Conservation (phyloP, 1,284 basidiomycete species). For the Neonothopanus nambi region DNA sequence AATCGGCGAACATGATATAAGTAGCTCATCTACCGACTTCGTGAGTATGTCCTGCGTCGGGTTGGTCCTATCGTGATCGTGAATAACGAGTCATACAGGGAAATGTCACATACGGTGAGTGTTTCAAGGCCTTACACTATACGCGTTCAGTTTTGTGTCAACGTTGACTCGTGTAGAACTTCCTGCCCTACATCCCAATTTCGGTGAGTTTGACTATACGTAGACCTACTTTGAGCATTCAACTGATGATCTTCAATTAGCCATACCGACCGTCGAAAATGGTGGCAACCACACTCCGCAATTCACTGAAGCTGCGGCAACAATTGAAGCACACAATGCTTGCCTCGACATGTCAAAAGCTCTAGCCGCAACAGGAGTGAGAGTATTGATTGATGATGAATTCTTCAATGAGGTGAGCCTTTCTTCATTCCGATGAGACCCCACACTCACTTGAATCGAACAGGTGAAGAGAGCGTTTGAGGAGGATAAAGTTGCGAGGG, state of each 20-base stretch:
- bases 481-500: conserved; percentile 26
- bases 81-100: conserved; percentile 51
- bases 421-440: background rate
- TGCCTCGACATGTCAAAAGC: conserved; percentile 59
- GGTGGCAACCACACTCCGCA: conserved; percentile 67
- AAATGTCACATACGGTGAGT: conserved; percentile 59
- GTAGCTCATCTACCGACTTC: conserved; percentile 71
- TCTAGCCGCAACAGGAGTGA: conserved; percentile 57
- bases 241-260: conserved; percentile 22
- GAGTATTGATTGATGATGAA: conserved; percentile 53
- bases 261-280: conserved; percentile 54
- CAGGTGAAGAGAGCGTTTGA: conserved; percentile 29
- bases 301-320: conserved; percentile 57
- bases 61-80: background rate
- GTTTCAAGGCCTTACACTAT: background rate
- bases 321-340: conserved; percentile 54
- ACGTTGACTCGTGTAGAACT: conserved; percentile 33
- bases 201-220: conserved; percentile 32
- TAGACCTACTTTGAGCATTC: background rate
- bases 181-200: conserved; percentile 49
- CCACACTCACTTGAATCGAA: background rate
- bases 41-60: conserved; percentile 37
- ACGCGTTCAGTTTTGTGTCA: background rate
- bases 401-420: conserved; percentile 41
- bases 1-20: conserved; percentile 50